Conservation (phyloP, 371 early-diverging fungal species). For the Mortierella sp. region DNA sequence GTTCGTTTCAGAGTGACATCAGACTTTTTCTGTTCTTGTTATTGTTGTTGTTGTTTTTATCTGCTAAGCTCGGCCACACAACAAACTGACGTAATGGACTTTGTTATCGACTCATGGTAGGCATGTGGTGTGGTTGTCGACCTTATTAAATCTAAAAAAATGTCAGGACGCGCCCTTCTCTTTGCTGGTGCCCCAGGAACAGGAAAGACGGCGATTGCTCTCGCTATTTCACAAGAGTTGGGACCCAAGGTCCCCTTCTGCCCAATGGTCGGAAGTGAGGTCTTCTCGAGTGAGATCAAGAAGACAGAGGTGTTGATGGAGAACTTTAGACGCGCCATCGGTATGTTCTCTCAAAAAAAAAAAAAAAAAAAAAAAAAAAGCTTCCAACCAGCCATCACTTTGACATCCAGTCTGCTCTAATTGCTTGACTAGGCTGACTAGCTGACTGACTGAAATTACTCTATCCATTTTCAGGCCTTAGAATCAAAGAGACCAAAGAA, state of each 20-base stretch:
- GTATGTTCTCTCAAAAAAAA: constrained; percentile 57
- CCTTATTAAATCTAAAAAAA: constrained; percentile 93
- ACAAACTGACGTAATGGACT: neutral
- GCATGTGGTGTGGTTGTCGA: constrained; percentile 96
- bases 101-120: constrained; percentile 53
- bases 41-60: neutral
- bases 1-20: constrained; percentile 56
- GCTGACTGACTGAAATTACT: neutral
- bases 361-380: no score
- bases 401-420: neutral
- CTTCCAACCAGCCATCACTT: no score
- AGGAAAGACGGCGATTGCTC: constrained; percentile 93
- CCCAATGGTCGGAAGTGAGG: constrained; percentile 98
- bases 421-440: neutral
- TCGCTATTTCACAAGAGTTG: constrained; percentile 95
- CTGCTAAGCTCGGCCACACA: neutral
- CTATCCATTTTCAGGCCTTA: constrained; percentile 64
- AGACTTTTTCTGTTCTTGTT: neutral
- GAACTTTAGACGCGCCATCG: constrained; percentile 97
- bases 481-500: constrained; percentile 98
- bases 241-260: constrained; percentile 98
- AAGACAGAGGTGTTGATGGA: constrained; percentile 99
- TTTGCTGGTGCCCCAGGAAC: constrained; percentile 98
- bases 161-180: constrained; percentile 96
- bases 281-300: constrained; percentile 97